phyloP scores from a whole-genome alignment of 73 alveolate species.

The Strombidium stylifer region DNA sequence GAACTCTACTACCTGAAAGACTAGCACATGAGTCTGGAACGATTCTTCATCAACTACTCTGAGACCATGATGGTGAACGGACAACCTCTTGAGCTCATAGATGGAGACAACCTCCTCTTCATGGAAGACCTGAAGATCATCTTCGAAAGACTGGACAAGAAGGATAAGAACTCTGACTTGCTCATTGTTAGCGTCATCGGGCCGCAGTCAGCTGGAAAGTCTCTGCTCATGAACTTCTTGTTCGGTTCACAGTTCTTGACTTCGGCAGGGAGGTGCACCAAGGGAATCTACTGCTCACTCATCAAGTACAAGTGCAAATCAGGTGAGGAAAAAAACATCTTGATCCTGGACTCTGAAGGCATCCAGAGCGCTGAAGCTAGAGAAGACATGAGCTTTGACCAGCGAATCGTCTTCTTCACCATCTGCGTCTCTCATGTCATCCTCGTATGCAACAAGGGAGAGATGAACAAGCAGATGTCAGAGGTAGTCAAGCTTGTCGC shows the following conservation, averaged over 20 bases:
- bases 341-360: conserved; percentile 65
- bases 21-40: background rate
- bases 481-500: conserved; percentile 16
- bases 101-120: conserved; percentile 21
- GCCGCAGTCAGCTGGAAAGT: conserved; percentile 60
- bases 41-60: background rate
- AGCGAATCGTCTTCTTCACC: conserved; percentile 44
- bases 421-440: conserved; percentile 22
- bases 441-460: conserved; percentile 25
- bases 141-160: background rate
- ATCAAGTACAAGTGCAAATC: background rate
- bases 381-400: conserved; percentile 57
- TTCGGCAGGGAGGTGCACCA: conserved; percentile 35
- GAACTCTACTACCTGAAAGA: background rate
- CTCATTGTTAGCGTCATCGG: conserved; percentile 58
- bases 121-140: background rate
- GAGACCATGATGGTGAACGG: background rate
- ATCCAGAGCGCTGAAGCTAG: conserved; percentile 56
- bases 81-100: conserved; percentile 26
- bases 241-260: conserved; percentile 23
- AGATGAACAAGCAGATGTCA: conserved; percentile 13
- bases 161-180: background rate
- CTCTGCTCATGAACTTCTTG: conserved; percentile 18
- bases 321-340: conserved; percentile 1
- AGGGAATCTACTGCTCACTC: conserved; percentile 50